phyloP scores from a whole-genome alignment of 495 filamentous ascomycete genomes.

The Alectoria sarmentosa region DNA sequence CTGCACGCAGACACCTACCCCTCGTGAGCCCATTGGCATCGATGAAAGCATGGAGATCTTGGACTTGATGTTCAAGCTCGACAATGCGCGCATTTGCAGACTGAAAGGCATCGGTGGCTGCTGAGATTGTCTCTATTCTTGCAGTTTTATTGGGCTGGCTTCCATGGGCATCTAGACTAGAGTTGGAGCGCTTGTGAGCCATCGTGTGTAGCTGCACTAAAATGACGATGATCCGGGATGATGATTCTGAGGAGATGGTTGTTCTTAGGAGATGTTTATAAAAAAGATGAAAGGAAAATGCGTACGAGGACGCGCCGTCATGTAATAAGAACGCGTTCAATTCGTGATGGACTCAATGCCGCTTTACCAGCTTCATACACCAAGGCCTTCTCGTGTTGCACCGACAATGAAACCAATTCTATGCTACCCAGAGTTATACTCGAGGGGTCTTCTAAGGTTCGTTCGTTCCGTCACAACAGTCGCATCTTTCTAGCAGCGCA shows the following conservation, averaged over 20 bases:
- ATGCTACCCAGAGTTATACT: too few species aligned
- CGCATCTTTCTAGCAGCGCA: too few species aligned
- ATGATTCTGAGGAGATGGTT: too few species aligned
- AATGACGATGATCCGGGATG: neutral
- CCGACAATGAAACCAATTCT: too few species aligned
- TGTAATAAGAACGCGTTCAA: too few species aligned
- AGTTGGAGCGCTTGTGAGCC: neutral
- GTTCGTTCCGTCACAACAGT: too few species aligned
- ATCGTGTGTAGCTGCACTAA: neutral
- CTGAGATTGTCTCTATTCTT: neutral
- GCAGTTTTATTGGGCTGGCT: neutral
- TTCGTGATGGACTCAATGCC: too few species aligned
- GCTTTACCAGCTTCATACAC: too few species aligned
- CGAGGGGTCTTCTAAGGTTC: too few species aligned
- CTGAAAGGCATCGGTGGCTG: neutral
- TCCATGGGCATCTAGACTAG: neutral
- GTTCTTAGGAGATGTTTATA: neutral
- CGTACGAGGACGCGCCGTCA: too few species aligned
- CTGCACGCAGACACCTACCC: neutral
- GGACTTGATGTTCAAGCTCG: constrained; percentile 4
- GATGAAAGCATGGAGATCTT: constrained; percentile 7
- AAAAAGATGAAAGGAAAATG: too few species aligned
- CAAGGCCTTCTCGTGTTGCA: too few species aligned
- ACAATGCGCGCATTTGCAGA: constrained; percentile 5
- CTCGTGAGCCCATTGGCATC: neutral